phyloP scores from a whole-genome alignment of 768 basidiomycete species.

The Antrodiella citrinella region DNA sequence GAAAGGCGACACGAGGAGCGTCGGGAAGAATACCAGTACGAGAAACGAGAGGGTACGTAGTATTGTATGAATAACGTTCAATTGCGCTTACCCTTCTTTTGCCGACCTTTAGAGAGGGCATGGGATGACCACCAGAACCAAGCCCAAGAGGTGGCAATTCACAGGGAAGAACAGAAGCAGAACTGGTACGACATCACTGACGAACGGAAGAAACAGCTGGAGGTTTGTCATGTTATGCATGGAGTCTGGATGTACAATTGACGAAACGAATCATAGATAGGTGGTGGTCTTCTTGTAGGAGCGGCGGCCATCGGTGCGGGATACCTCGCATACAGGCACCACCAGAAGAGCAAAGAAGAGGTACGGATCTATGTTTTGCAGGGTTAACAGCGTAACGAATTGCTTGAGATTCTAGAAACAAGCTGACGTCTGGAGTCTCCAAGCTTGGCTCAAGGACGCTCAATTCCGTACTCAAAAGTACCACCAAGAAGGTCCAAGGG shows the following conservation, averaged over 20 bases:
- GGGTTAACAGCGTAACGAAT: too few relatives aligned
- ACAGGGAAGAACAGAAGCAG: slow-evolving; percentile 40
- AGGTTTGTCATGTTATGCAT: slow-evolving; percentile 27
- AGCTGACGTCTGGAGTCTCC: slow-evolving; percentile 39
- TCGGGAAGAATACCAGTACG: neutral
- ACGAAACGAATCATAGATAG: too few relatives aligned
- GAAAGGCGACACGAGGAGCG: slow-evolving; percentile 19
- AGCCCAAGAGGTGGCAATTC: neutral
- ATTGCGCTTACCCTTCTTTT: too few relatives aligned
- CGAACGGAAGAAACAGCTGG: slow-evolving; percentile 48
- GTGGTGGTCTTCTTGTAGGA: slow-evolving; percentile 54
- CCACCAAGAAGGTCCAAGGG: slow-evolving; percentile 32
- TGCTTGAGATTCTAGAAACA: slow-evolving; percentile 31
- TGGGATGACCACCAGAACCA: neutral
- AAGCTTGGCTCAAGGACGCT: slow-evolving; percentile 52
- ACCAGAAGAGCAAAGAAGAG: slow-evolving; percentile 47
- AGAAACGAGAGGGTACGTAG: neutral
- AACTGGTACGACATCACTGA: slow-evolving; percentile 51
- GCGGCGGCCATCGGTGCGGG: slow-evolving; percentile 45
- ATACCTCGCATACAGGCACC: slow-evolving; percentile 41
- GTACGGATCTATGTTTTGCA: too few relatives aligned
- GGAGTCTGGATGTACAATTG: too few relatives aligned
- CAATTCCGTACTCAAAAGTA: slow-evolving; percentile 43
- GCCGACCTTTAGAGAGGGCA: too few relatives aligned
- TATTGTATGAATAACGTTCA: too few relatives aligned